These are phyloP conservation scores for Suhomyces emberorum DNA, from an alignment of 805 yeast species.

Conservation along the genomic window DNA sequence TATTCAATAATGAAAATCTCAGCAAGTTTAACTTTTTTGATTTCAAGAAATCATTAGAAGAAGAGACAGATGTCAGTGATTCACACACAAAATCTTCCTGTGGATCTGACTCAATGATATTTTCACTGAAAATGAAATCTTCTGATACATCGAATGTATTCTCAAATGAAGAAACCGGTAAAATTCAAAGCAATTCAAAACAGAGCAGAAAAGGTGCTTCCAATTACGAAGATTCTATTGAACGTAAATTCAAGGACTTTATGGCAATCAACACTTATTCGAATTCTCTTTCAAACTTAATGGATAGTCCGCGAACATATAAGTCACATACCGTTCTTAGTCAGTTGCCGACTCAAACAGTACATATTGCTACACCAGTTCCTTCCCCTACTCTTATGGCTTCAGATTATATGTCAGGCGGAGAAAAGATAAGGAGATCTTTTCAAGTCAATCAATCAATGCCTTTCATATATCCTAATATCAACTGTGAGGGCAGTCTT, in stretches of 20 bases:
- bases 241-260: constrained; percentile 27
- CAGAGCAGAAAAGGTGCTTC: neutral
- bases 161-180: neutral
- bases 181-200: neutral
- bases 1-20: constrained; percentile 48
- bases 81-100: neutral
- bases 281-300: constrained; percentile 55
- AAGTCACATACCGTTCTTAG: constrained; percentile 42
- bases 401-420: constrained; percentile 45
- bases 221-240: constrained; percentile 10
- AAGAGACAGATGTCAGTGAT: neutral
- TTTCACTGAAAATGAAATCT: no score
- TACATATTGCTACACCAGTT: constrained; percentile 82
- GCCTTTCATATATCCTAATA: constrained; percentile 64
- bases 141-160: neutral
- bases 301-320: constrained; percentile 56
- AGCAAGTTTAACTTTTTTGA: constrained; percentile 16
- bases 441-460: constrained; percentile 64
- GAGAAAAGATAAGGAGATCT: constrained; percentile 49
- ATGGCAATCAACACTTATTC: constrained; percentile 43
- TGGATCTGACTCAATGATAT: neutral
- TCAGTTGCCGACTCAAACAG: constrained; percentile 49
- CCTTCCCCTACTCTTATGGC: constrained; percentile 69
- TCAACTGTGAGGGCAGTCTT: constrained; percentile 15
- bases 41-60: constrained; percentile 30